Evolutionary conservation across 768 basidiomycete genomes (phyloP).

Genomic region (Trametes meyenii): DNA sequence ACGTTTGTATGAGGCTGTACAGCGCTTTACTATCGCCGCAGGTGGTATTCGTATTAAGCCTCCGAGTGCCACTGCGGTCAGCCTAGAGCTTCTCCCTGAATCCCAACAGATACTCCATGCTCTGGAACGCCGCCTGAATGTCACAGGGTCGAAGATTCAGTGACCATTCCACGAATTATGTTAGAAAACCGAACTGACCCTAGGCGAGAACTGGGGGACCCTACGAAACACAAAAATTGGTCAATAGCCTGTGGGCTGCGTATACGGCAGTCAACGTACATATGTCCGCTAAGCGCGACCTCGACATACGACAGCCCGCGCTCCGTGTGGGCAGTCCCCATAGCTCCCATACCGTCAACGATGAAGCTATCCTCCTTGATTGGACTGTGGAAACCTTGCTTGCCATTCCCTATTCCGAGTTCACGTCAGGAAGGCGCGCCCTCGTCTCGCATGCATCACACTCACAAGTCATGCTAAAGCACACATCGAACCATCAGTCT

Average conservation of each 20-base stretch:
- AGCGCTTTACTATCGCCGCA: too few relatives aligned
- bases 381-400: slow-evolving; percentile 75
- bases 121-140: slow-evolving; percentile 55
- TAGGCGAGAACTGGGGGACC: slow-evolving; percentile 68
- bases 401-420: slow-evolving; percentile 52
- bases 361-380: slow-evolving; percentile 67
- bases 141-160: background rate
- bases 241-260: background rate
- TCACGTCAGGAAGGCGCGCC: background rate
- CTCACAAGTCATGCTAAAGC: slow-evolving; percentile 45
- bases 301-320: slow-evolving; percentile 70
- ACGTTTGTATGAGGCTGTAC: too few relatives aligned
- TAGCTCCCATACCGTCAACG: slow-evolving; percentile 70
- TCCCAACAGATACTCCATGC: slow-evolving; percentile 69
- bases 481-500: background rate
- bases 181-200: slow-evolving; percentile 28
- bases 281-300: slow-evolving; percentile 69
- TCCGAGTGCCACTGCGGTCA: background rate
- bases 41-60: too few relatives aligned
- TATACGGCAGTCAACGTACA: slow-evolving; percentile 44
- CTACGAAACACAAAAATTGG: slow-evolving; percentile 32
- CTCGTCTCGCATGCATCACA: too few relatives aligned
- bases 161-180: background rate
- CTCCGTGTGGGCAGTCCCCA: slow-evolving; percentile 66
- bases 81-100: slow-evolving; percentile 40